Percentiles rank a stretch among this genome's conserved stretches.
Conservation (phyloP, 164 flowering plant species). For the Magnolia kwangsiensis region DNA sequence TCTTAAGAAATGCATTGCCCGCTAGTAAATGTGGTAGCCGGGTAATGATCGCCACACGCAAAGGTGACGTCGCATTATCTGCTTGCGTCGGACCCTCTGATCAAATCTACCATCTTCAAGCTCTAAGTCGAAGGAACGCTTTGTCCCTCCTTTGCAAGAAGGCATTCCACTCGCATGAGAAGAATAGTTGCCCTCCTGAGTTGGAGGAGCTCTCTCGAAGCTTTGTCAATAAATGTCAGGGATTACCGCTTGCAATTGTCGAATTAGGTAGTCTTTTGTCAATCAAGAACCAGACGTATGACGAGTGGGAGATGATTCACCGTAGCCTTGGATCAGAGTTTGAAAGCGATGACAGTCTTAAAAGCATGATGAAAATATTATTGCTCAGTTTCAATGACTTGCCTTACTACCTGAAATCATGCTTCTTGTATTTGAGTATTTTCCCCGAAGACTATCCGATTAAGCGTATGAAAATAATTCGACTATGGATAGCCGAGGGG, state of each 20-base stretch:
- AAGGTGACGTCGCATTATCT: too few relatives aligned
- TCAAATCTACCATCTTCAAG: too few relatives aligned
- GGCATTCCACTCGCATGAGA: not conserved
- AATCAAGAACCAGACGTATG: conserved; percentile 8
- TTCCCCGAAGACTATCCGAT: conserved; percentile 45
- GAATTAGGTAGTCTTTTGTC: conserved; percentile 18
- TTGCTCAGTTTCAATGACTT: conserved; percentile 48
- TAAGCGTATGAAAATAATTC: conserved; percentile 26
- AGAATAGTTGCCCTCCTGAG: too few relatives aligned
- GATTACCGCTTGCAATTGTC: not conserved
- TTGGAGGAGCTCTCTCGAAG: too few relatives aligned
- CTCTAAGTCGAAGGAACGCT: too few relatives aligned
- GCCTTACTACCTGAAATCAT: conserved; percentile 38
- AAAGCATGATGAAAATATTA: conserved; percentile 34
- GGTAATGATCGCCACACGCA: too few relatives aligned
- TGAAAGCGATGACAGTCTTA: conserved; percentile 15
- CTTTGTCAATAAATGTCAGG: too few relatives aligned
- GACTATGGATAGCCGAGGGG: conserved; percentile 53
- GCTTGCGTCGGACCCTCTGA: too few relatives aligned
- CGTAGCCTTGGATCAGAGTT: conserved; percentile 36
- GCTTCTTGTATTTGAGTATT: conserved; percentile 41
- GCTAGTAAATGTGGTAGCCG: too few relatives aligned
- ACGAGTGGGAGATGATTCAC: conserved; percentile 37
- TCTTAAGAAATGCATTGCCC: too few relatives aligned
- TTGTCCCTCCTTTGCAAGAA: too few relatives aligned